Evolutionary conservation across 139 green algal genomes (phyloP).

Genomic region (Chlamydomonas applanata): DNA sequence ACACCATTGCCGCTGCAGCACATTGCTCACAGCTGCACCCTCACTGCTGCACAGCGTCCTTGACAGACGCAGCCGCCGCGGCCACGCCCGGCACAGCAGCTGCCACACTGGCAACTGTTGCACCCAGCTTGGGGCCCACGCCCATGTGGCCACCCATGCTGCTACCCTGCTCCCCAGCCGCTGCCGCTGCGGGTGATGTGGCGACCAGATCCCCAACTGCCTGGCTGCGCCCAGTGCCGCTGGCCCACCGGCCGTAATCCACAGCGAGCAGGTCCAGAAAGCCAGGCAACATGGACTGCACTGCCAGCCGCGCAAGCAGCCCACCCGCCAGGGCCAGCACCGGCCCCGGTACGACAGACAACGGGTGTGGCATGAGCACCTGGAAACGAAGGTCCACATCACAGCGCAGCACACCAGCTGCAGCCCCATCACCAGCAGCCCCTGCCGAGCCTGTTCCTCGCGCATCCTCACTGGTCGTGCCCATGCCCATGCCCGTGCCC

Average conservation of each 20-base stretch:
- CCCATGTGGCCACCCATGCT: no score
- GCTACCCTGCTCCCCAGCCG: no score
- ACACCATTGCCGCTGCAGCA: no score
- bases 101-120: no score
- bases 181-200: not conserved
- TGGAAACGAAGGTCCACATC: conserved; percentile 31
- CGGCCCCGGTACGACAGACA: conserved; percentile 38
- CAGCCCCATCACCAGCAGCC: not conserved
- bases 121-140: no score
- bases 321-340: conserved; percentile 34
- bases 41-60: no score
- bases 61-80: no score
- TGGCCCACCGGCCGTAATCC: conserved; percentile 31
- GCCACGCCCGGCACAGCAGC: no score
- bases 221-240: conserved; percentile 2
- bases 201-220: conserved; percentile 21
- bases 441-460: not conserved
- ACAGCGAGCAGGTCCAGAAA: conserved; percentile 41
- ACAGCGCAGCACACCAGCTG: conserved; percentile 17
- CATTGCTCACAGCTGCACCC: no score
- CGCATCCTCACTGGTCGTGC: not conserved
- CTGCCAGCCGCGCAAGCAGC: conserved; percentile 37
- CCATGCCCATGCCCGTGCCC: not conserved
- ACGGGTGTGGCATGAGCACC: conserved; percentile 37
- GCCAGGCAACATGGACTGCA: conserved; percentile 38